Evolutionary conservation across 2,329 filamentous ascomycete species (phyloP), one percentile per base, ranked within the genome.

Genomic region (Pseudogymnoascus sp.): DNA sequence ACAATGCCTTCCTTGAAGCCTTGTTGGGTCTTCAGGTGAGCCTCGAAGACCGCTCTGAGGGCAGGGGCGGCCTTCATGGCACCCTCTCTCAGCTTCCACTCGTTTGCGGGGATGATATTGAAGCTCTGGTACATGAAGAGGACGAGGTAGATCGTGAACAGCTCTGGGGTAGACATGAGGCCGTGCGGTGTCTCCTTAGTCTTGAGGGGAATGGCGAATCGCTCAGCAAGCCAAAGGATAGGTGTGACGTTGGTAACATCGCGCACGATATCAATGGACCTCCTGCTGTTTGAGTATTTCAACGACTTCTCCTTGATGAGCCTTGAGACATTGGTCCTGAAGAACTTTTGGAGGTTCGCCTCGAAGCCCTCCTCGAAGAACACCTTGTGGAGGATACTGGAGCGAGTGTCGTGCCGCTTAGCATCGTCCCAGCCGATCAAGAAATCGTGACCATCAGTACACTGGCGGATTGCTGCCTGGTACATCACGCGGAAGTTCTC

Each of bases 201-300:
- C 76, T 90, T 89, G 40, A 91, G 76, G 0, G 88, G 87, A 3
- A 91, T 76, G 59, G 85, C 83, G 71, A 82, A 81, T 19, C 78
- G 76, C 26, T 81, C 76, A 0, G 80, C 79, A 11, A 81, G 73
- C 78, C 78, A 82, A 38, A 79, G 70, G 60, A 82, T 79, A 5
- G 87, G 86, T 0, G 80, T 82, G 26, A 89, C 75, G 70, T 91
- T 91, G 26, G 84, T 86, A 0, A 91, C 82, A 63, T 90, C 86
- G 24, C 86, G 82, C 8, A 90, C 77, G 3, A 81, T 78, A 62
- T 82, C 78, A 67, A 82, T 61, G 1, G 78, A 77, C 37, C 76
- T 76, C 47, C 76, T 73, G 21, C 50, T 67, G 21, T 73, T 72
- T n/a, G 74, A 72, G 63, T 80, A 81, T 50, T 75, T 75, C 14